Base-by-base conservation (phyloP, 176 grass and related monocot genomes). In the Zoysia pacifica region DNA sequence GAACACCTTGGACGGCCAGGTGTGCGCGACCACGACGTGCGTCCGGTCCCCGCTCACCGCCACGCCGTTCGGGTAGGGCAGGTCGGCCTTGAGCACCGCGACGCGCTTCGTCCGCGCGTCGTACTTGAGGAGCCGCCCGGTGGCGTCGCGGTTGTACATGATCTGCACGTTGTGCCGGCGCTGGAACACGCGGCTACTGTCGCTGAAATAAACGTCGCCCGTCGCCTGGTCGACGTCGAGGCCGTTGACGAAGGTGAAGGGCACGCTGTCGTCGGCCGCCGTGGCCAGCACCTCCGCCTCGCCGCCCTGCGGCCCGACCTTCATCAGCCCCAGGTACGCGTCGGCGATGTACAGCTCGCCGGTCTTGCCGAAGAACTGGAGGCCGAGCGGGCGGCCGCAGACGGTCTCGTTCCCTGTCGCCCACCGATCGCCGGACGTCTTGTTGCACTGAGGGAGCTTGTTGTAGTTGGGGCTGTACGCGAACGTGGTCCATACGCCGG, bases 401-500 rank as follows among this genome's bases (percentile, higher is more conserved):
- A 36, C 20, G 20, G 19, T 5, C 59, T 62, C 59, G 9, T 35
- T 59, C 3, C 44, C 44, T 45, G 5, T 6, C 44, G 44, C 44
- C 44, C 44, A 45, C 44, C 44, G 44, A 45, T 45, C 51, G 12
- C 51, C 51, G 51, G 11, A 15, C 51, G 5, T 3, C 13, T 5
- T 53, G 1, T 19, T 19, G 55, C 59, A 62, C 9, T 19, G 3
- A 0, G 76, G 48, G 9, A 79, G 11, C 38, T 9, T 54, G 9
- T 16, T 6, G 63, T 79, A 79, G 63, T 62, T 80, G 1, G 91
- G 11, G 62, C 76, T 81, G 71, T 82, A 79, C 20, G 91, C 88
- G 56, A 90, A 94, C n/a, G 61, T 49, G 3, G 45, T 67, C 91
- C 91, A 94, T 63, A 83, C 79, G 20, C 41, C 0, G 9, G 11